Evolutionary conservation across 371 early-diverging fungal species (phyloP).

Genomic region (Zopfochytrium polystomum): DNA sequence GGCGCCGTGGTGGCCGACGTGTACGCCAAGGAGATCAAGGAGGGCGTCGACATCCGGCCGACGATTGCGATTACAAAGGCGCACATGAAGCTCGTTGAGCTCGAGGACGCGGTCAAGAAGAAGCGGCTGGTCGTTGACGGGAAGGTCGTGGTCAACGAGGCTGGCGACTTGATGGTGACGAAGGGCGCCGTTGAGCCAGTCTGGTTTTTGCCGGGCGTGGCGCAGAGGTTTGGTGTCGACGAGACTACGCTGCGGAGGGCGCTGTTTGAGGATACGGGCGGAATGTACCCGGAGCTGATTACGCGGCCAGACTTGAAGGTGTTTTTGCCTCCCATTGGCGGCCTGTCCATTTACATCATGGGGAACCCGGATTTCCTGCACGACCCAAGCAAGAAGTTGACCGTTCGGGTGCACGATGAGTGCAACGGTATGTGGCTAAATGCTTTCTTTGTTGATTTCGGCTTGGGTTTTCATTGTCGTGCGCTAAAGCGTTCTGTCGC

Average conservation of each 20-base stretch:
- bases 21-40: slow-evolving; percentile 61
- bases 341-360: slow-evolving; percentile 90
- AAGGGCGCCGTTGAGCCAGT: slow-evolving; percentile 97
- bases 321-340: slow-evolving; percentile 93
- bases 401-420: slow-evolving; percentile 79
- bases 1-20: slow-evolving; percentile 74
- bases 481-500: slow-evolving; percentile 66
- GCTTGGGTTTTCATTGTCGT: slow-evolving; percentile 60
- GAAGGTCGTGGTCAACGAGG: slow-evolving; percentile 70
- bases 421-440: slow-evolving; percentile 36
- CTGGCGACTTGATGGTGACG: slow-evolving; percentile 76
- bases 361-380: slow-evolving; percentile 77
- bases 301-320: slow-evolving; percentile 92
- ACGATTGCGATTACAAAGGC: slow-evolving; percentile 93
- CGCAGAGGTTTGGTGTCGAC: slow-evolving; percentile 81
- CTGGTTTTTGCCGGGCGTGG: slow-evolving; percentile 93
- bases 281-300: slow-evolving; percentile 95
- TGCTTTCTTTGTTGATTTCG: not conserved
- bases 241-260: slow-evolving; percentile 82
- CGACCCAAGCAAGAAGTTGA: slow-evolving; percentile 79
- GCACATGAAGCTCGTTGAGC: slow-evolving; percentile 90
- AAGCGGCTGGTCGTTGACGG: slow-evolving; percentile 75
- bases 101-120: slow-evolving; percentile 70
- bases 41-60: slow-evolving; percentile 84
- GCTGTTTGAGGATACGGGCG: slow-evolving; percentile 77